These are phyloP conservation scores for Zygotorulaspora chibaensis DNA, from an alignment of 805 yeast species.

Conservation along the genomic window DNA sequence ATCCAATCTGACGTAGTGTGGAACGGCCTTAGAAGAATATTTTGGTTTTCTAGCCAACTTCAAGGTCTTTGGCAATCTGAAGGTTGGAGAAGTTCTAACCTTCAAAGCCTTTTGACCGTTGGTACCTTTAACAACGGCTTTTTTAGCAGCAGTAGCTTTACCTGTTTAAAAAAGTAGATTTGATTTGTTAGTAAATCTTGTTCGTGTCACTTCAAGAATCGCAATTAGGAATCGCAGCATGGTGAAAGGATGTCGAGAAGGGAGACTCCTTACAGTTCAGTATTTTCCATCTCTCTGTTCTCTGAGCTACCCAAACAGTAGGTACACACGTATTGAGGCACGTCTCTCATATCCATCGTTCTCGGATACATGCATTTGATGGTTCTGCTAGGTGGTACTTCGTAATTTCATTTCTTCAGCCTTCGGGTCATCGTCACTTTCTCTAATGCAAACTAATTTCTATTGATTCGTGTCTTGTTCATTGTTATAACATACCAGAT, in stretches of 20 bases:
- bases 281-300: too few species aligned
- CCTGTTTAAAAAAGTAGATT: conserved; percentile 30
- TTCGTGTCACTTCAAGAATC: not conserved
- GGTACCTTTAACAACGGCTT: conserved; percentile 97
- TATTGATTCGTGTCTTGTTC: not conserved
- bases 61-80: conserved; percentile 97
- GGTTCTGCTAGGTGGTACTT: too few species aligned
- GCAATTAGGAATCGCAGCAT: too few species aligned
- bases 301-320: too few species aligned
- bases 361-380: too few species aligned
- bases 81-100: conserved; percentile 92
- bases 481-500: conserved; percentile 39
- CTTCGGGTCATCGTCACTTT: too few species aligned
- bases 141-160: conserved; percentile 97
- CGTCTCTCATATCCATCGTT: too few species aligned
- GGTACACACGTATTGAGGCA: too few species aligned
- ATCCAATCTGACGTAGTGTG: conserved; percentile 96
- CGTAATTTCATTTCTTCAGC: too few species aligned
- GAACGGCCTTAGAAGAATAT: conserved; percentile 92
- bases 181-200: conserved; percentile 20
- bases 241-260: too few species aligned
- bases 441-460: too few species aligned
- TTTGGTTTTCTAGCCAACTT: conserved; percentile 90
- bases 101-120: conserved; percentile 84
- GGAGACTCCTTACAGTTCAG: too few species aligned